These are phyloP conservation scores for Melaleuca alternifolia DNA, from an alignment of 345 rosid genomes.

Conservation along the genomic window DNA sequence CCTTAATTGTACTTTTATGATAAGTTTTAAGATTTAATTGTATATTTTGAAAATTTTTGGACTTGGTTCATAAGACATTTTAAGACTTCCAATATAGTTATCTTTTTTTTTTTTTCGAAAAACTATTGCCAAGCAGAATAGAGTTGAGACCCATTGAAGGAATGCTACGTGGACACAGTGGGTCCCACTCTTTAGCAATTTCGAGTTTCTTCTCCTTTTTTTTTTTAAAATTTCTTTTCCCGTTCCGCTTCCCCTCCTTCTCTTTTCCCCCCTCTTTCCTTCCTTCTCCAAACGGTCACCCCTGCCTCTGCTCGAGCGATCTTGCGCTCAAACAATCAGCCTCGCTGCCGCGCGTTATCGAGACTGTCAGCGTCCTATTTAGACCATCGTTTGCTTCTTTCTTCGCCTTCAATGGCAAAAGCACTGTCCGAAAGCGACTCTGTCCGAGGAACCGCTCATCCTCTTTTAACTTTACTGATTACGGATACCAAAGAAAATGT, in stretches of 20 bases:
- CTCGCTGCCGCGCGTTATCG: neutral
- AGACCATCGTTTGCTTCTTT: neutral
- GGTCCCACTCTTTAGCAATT: neutral
- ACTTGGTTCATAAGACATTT: too few species aligned
- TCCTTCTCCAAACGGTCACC: too few species aligned
- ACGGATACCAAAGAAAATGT: too few species aligned
- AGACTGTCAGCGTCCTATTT: neutral
- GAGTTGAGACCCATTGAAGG: neutral
- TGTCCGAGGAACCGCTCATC: neutral
- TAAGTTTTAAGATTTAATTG: too few species aligned
- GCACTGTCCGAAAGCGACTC: neutral
- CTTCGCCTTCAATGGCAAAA: neutral
- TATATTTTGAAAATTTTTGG: too few species aligned
- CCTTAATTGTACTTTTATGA: too few species aligned
- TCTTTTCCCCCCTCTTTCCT: rapidly evolving
- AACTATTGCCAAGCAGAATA: too few species aligned
- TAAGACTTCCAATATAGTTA: too few species aligned
- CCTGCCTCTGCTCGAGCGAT: neutral
- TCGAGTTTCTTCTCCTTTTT: neutral
- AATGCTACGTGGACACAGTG: neutral
- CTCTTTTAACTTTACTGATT: neutral
- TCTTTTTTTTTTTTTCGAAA: too few species aligned
- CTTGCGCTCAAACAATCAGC: neutral
- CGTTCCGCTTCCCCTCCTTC: neutral
- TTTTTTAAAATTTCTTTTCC: too few species aligned